Percentiles rank a stretch among this genome's conserved stretches.
These are phyloP conservation scores for Hemileia vastatrix DNA, from an alignment of 1,284 basidiomycete species.

Conservation along the genomic window DNA sequence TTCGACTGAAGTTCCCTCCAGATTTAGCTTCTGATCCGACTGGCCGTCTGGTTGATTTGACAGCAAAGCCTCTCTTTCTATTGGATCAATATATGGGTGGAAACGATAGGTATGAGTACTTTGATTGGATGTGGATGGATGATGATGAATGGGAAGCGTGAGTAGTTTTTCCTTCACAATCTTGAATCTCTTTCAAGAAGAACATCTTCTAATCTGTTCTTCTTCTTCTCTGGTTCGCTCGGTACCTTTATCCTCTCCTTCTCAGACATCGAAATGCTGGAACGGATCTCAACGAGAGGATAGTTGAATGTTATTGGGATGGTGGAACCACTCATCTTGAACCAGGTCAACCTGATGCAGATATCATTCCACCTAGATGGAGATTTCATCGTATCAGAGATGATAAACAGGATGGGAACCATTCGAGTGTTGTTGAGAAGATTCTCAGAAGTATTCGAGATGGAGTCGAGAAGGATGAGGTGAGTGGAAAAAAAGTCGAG, in stretches of 20 bases:
- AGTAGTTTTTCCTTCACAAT: too few relatives aligned
- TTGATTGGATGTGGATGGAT: constrained; percentile 73
- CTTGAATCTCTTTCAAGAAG: too few relatives aligned
- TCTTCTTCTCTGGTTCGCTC: too few relatives aligned
- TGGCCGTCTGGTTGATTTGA: constrained; percentile 68
- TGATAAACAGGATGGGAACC: constrained; percentile 84
- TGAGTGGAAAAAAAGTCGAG: constrained; percentile 20
- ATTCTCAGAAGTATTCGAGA: constrained; percentile 79
- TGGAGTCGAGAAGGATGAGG: constrained; percentile 59
- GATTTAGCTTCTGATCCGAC: constrained; percentile 49
- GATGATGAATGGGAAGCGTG: constrained; percentile 89
- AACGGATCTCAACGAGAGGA: neutral
- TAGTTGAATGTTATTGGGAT: neutral
- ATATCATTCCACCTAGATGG: constrained; percentile 51
- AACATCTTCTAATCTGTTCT: too few relatives aligned
- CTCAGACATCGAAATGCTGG: neutral
- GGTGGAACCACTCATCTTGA: neutral
- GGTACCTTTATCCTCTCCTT: neutral
- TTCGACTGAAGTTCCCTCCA: constrained; percentile 82
- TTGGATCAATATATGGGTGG: constrained; percentile 50
- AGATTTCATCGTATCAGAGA: constrained; percentile 80
- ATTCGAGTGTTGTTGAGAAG: constrained; percentile 66
- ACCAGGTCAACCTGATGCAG: neutral
- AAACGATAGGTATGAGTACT: constrained; percentile 62
- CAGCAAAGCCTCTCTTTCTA: constrained; percentile 74